phyloP scores from a whole-genome alignment of 306 rosid genomes.

The Oxytropis ochrocephala region DNA sequence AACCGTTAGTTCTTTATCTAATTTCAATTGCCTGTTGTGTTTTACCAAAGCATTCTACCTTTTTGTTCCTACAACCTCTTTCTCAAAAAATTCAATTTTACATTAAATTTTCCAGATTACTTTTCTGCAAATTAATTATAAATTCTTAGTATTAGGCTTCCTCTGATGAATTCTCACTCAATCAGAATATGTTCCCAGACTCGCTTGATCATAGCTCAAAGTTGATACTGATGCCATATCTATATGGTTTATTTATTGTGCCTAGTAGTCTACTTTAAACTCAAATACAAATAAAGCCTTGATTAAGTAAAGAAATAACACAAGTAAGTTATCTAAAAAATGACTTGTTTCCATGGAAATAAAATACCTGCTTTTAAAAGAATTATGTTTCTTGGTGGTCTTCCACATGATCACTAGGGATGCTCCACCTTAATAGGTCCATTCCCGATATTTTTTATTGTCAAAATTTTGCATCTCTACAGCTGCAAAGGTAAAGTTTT shows the following conservation, averaged over 20 bases:
- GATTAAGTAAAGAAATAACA: not conserved
- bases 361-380: not conserved
- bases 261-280: not conserved
- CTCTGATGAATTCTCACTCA: slow-evolving; percentile 2
- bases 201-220: not conserved
- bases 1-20: slow-evolving; percentile 5
- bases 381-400: not conserved
- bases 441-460: not conserved
- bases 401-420: not conserved
- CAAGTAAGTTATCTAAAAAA: not conserved
- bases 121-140: not conserved
- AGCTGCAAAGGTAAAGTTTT: not conserved
- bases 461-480: not conserved
- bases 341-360: not conserved
- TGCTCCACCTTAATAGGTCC: slow-evolving; percentile 1
- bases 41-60: not conserved
- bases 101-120: not conserved
- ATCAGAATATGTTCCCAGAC: not conserved
- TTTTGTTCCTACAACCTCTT: not conserved
- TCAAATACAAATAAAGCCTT: not conserved
- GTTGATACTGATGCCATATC: not conserved
- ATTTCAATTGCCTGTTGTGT: not conserved
- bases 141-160: not conserved
- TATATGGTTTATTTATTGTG: not conserved
- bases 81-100: not conserved